These are phyloP conservation scores for Vishniacozyma victoriae DNA, from an alignment of 768 basidiomycete genomes.

Conservation along the genomic window DNA sequence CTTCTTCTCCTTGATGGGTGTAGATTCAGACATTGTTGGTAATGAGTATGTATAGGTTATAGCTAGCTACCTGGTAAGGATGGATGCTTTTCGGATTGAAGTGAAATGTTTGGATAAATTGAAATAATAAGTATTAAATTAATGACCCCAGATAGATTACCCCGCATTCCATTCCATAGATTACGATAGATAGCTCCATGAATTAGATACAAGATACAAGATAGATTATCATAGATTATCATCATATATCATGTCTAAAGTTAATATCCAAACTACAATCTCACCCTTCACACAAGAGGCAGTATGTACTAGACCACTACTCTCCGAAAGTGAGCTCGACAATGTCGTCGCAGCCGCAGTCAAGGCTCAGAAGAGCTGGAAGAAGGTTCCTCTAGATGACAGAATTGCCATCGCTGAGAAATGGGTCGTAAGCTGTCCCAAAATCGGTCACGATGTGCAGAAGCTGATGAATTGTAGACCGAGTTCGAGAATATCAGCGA, in stretches of 20 bases:
- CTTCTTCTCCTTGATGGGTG: too few species aligned
- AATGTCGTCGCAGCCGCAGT: slow-evolving; percentile 56
- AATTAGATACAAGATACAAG: too few species aligned
- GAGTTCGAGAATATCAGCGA: slow-evolving; percentile 56
- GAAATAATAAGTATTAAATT: too few species aligned
- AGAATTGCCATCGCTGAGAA: slow-evolving; percentile 65
- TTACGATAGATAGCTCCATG: too few species aligned
- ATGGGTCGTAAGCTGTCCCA: slow-evolving; percentile 57
- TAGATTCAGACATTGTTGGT: slow-evolving; percentile 13
- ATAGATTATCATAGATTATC: too few species aligned
- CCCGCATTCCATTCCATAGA: too few species aligned
- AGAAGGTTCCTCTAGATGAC: slow-evolving; percentile 55
- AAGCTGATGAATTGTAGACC: slow-evolving; percentile 42
- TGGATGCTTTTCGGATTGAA: too few species aligned
- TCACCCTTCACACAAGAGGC: slow-evolving; percentile 71
- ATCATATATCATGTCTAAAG: slow-evolving; percentile 13
- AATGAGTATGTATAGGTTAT: slow-evolving; percentile 5
- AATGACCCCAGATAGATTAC: too few species aligned
- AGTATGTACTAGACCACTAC: slow-evolving; percentile 63
- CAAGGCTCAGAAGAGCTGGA: slow-evolving; percentile 71
- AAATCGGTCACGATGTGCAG: neutral
- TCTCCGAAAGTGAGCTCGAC: slow-evolving; percentile 59
- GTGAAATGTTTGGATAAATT: slow-evolving; percentile 2
- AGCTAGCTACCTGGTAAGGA: too few species aligned
- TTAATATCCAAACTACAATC: slow-evolving; percentile 68